These are phyloP conservation scores for Neurospora tetrasperma DNA, from an alignment of 495 filamentous ascomycete species.

Conservation along the genomic window DNA sequence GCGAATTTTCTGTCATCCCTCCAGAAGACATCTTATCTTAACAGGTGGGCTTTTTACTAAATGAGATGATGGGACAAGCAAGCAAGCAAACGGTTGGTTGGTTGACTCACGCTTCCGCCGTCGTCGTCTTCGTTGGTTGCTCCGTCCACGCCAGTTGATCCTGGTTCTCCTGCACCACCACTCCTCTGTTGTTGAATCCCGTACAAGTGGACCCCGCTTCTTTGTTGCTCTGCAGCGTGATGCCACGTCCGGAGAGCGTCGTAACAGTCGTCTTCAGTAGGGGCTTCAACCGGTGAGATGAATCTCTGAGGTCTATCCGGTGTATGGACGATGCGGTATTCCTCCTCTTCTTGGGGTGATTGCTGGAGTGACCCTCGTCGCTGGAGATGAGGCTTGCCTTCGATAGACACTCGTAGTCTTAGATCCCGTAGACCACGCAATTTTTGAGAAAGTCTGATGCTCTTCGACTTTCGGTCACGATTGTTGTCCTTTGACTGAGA, in stretches of 20 bases:
- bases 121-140: neutral
- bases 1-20: neutral
- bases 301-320: constrained; percentile 16
- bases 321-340: constrained; percentile 19
- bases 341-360: neutral
- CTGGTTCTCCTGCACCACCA: neutral
- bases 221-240: neutral
- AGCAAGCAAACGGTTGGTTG: neutral
- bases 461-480: constrained; percentile 1
- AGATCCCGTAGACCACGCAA: constrained; percentile 10
- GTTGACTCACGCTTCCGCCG: neutral
- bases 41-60: neutral
- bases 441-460: constrained; percentile 10
- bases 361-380: neutral
- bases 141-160: neutral
- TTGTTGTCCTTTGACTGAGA: neutral
- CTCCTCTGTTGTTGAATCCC: neutral
- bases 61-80: neutral
- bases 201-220: neutral
- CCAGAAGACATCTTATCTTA: neutral
- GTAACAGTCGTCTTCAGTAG: constrained; percentile 19
- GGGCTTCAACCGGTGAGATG: constrained; percentile 9
- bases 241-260: constrained; percentile 18
- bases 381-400: neutral
- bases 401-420: neutral